Percentiles rank a stretch among this genome's conserved stretches.
phyloP scores from a whole-genome alignment of 345 rosid genomes.

The Arabidopsis suecica region DNA sequence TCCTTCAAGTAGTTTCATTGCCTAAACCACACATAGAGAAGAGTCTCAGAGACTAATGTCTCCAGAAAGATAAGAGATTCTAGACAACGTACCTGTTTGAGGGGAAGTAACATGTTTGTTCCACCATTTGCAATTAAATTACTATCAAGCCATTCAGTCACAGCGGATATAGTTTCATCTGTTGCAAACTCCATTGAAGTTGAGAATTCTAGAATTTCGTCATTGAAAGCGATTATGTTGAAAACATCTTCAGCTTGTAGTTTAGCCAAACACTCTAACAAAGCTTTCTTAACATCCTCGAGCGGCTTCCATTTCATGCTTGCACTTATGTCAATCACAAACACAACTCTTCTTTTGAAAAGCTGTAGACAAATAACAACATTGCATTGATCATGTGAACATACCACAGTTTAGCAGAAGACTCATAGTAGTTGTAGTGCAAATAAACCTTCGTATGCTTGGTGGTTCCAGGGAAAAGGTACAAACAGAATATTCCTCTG shows the following conservation, averaged over 20 bases:
- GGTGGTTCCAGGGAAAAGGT: constrained; percentile 77
- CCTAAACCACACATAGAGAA: constrained; percentile 53
- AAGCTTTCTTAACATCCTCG: constrained; percentile 64
- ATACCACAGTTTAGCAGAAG: constrained; percentile 3
- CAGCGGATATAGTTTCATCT: constrained; percentile 54
- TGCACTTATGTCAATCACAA: constrained; percentile 78
- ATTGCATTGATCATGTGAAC: neutral
- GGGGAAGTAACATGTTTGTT: constrained; percentile 73
- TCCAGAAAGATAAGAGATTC: constrained; percentile 8
- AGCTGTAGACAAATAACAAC: constrained; percentile 47
- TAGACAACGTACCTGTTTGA: constrained; percentile 65
- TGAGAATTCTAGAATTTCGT: constrained; percentile 64
- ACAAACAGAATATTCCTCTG: constrained; percentile 77
- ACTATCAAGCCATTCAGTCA: constrained; percentile 65
- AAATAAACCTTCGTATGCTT: constrained; percentile 62
- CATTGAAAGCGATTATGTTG: constrained; percentile 86
- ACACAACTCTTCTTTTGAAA: constrained; percentile 74
- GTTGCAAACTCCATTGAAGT: constrained; percentile 72
- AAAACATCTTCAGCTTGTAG: constrained; percentile 75
- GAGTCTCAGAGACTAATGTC: constrained; percentile 35
- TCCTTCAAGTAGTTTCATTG: constrained; percentile 72
- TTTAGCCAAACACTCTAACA: constrained; percentile 57
- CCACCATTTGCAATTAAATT: constrained; percentile 65
- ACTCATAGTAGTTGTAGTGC: constrained; percentile 7
- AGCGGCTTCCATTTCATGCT: constrained; percentile 82